Percentiles rank a stretch among this genome's conserved stretches.
Evolutionary conservation across 148 eudicot species (phyloP).

Genomic region (Polygonum maritimum): DNA sequence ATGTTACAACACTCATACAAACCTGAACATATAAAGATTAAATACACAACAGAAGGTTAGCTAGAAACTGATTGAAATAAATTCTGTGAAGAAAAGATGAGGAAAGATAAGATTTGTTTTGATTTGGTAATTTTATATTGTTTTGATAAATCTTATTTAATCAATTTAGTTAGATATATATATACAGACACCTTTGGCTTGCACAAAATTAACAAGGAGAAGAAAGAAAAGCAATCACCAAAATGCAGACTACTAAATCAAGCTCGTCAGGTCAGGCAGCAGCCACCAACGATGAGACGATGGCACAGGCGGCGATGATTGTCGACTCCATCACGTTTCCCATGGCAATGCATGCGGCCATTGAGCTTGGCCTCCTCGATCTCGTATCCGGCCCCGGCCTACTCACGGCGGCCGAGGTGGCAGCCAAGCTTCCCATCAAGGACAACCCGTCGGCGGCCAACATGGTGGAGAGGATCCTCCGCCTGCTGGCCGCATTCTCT

Average conservation of each 20-base stretch:
- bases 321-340: constrained; percentile 9
- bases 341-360: constrained; percentile 19
- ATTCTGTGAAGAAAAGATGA: too few species aligned
- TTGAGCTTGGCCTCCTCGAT: constrained; percentile 23
- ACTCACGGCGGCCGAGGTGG: constrained; percentile 20
- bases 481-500: constrained; percentile 21
- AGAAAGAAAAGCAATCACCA: too few species aligned
- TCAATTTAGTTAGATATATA: too few species aligned
- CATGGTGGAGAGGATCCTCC: constrained; percentile 36
- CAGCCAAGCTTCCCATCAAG: constrained; percentile 6
- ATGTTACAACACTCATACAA: too few species aligned
- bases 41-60: too few species aligned
- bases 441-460: constrained; percentile 20
- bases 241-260: background rate
- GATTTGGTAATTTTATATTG: too few species aligned
- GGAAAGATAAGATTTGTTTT: too few species aligned
- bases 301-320: constrained; percentile 5
- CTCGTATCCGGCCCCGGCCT: constrained; percentile 20
- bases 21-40: too few species aligned
- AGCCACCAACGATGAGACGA: constrained; percentile 4
- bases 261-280: background rate
- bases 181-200: too few species aligned
- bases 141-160: too few species aligned
- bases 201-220: too few species aligned
- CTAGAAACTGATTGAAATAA: too few species aligned